Percentiles rank a stretch among this genome's conserved stretches.
phyloP scores from a whole-genome alignment of 495 filamentous ascomycete genomes.

The Penicilliopsis zonata region DNA sequence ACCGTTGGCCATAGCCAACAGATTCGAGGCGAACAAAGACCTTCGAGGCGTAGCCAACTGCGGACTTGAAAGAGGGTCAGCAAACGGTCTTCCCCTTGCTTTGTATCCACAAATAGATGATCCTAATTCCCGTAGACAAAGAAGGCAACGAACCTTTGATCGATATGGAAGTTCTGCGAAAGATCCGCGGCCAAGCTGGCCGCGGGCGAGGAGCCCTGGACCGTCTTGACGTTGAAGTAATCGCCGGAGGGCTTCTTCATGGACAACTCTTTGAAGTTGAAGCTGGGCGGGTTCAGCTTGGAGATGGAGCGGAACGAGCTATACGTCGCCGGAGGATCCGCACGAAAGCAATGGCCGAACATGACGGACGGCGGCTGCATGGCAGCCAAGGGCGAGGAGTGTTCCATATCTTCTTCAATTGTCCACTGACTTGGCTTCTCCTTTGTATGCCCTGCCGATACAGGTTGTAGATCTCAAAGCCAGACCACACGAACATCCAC shows the following conservation, averaged over 20 bases:
- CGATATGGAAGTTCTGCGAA: conserved; percentile 92
- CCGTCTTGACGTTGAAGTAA: conserved; percentile 71
- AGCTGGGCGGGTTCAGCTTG: conserved; percentile 48
- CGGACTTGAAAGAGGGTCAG: conserved; percentile 50
- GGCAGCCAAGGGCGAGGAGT: conserved; percentile 86
- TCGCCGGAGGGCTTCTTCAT: conserved; percentile 47
- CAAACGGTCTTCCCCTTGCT: conserved; percentile 5
- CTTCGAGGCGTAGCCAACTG: conserved; percentile 84
- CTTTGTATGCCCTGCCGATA: too few species aligned
- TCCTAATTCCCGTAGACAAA: too few species aligned
- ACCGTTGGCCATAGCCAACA: conserved; percentile 53
- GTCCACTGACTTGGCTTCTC: too few species aligned
- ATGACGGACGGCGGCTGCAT: conserved; percentile 71
- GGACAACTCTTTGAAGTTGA: conserved; percentile 62
- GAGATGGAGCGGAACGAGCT: conserved; percentile 35
- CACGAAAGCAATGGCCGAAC: conserved; percentile 41
- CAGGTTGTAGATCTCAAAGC: too few species aligned
- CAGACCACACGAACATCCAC: background rate
- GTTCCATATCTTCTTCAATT: conserved; percentile 69
- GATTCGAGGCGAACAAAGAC: conserved; percentile 77
- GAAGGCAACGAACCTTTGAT: conserved; percentile 56
- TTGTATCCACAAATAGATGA: conserved; percentile 3
- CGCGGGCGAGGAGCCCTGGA: conserved; percentile 80
- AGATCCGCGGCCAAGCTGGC: conserved; percentile 84
- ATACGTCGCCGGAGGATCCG: conserved; percentile 39